Conservation (phyloP, 2,329 filamentous ascomycete species). For the Ascochyta fabae region DNA sequence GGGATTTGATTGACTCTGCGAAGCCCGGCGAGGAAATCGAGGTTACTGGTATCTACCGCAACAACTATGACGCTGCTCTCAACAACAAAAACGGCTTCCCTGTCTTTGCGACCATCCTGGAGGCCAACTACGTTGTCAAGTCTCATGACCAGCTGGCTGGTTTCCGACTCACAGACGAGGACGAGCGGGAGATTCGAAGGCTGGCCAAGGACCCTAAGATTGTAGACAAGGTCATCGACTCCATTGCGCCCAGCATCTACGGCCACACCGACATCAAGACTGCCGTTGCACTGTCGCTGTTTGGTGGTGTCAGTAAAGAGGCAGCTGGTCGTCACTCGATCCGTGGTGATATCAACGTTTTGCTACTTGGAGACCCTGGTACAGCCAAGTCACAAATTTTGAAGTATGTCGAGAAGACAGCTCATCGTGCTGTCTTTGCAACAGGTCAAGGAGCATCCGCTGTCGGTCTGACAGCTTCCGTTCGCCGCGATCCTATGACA, state of each 20-base stretch:
- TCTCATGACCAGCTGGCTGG: conserved; percentile 96
- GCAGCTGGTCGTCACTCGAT: conserved; percentile 89
- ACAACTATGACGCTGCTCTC: conserved; percentile 96
- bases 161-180: conserved; percentile 92
- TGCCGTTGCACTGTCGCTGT: conserved; percentile 89
- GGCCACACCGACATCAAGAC: conserved; percentile 98
- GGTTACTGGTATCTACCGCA: conserved; percentile 94
- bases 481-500: conserved; percentile 92
- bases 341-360: conserved; percentile 96
- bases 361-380: conserved; percentile 94
- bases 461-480: conserved; percentile 95
- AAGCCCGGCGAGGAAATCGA: conserved; percentile 99
- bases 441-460: conserved; percentile 97
- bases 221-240: conserved; percentile 88
- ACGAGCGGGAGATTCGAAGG: conserved; percentile 87
- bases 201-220: conserved; percentile 90
- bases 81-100: conserved; percentile 99
- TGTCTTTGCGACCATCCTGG: conserved; percentile 95
- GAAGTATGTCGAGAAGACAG: conserved; percentile 97
- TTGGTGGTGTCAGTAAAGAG: conserved; percentile 91
- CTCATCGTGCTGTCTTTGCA: conserved; percentile 94
- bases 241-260: conserved; percentile 96
- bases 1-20: conserved; percentile 94
- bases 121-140: conserved; percentile 97
- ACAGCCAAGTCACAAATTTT: conserved; percentile 97